A percentile compares a stretch with the other conserved stretches of the same genome.
Conservation (phyloP, 1,284 basidiomycete genomes). For the Naganishia albida region DNA sequence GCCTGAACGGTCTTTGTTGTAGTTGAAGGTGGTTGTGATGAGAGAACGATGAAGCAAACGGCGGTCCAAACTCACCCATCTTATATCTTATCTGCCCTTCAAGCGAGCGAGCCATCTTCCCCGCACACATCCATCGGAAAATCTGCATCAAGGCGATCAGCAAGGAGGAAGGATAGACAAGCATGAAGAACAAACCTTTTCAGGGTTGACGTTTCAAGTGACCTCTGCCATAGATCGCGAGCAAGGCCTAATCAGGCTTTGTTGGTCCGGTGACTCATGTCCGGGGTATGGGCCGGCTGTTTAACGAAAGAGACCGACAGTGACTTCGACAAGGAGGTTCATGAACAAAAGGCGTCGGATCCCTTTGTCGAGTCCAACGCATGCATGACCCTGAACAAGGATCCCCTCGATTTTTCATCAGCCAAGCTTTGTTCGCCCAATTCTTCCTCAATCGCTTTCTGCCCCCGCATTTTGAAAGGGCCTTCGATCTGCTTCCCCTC, state of each 20-base stretch:
- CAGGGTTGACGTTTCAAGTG: conserved; percentile 23
- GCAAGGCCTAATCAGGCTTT: background rate
- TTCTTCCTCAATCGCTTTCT: background rate
- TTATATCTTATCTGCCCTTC: conserved; percentile 23
- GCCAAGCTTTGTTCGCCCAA: background rate
- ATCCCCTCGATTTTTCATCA: background rate
- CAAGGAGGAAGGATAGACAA: background rate
- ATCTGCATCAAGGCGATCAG: background rate
- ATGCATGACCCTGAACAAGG: background rate
- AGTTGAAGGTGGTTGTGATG: conserved; percentile 10
- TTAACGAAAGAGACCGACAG: background rate
- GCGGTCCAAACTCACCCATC: background rate
- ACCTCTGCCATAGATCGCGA: background rate
- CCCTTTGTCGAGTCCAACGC: background rate
- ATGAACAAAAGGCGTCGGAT: background rate
- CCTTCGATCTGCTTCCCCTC: background rate
- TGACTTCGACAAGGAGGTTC: background rate
- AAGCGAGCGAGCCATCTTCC: conserved; percentile 3
- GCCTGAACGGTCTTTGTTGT: background rate
- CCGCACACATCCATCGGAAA: background rate
- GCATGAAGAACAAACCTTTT: conserved; percentile 3
- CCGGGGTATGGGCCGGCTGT: background rate
- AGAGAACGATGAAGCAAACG: background rate
- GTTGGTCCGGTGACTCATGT: background rate
- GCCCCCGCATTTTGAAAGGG: background rate